Evolutionary conservation across 345 rosid species (phyloP).

Genomic region (Pugionium dolabratum): DNA sequence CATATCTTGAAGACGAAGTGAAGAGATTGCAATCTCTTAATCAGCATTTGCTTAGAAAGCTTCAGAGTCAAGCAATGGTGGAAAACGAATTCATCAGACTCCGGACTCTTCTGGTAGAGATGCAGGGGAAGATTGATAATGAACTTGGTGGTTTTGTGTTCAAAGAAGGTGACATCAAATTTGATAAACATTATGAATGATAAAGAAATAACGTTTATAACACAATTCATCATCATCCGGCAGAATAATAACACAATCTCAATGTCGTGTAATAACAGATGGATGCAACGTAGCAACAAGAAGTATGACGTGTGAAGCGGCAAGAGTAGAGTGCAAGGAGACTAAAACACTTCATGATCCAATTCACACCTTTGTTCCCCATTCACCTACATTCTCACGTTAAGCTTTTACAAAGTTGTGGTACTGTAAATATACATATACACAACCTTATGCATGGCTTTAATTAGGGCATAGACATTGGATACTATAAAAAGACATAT

Average conservation of each 20-base stretch:
- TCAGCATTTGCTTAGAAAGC: constrained; percentile 51
- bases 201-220: background rate
- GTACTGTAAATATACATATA: background rate
- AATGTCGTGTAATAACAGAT: constrained; percentile 19
- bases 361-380: constrained; percentile 30
- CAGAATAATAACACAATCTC: background rate
- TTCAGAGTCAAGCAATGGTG: constrained; percentile 54
- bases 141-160: constrained; percentile 47
- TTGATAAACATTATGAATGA: background rate
- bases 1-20: constrained; percentile 75
- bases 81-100: constrained; percentile 62
- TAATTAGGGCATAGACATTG: background rate
- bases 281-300: constrained; percentile 32
- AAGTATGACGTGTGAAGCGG: constrained; percentile 26
- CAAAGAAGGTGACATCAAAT: constrained; percentile 39
- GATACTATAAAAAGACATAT: no score
- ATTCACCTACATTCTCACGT: constrained; percentile 32
- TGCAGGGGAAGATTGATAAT: constrained; percentile 54
- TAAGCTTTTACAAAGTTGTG: constrained; percentile 20
- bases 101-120: constrained; percentile 47
- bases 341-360: constrained; percentile 20
- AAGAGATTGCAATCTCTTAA: constrained; percentile 50
- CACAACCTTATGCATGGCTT: background rate
- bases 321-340: constrained; percentile 30
- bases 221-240: background rate